Evolutionary conservation across 2,329 filamentous ascomycete genomes (phyloP).

Genomic region (Tolypocladium tropicale): DNA sequence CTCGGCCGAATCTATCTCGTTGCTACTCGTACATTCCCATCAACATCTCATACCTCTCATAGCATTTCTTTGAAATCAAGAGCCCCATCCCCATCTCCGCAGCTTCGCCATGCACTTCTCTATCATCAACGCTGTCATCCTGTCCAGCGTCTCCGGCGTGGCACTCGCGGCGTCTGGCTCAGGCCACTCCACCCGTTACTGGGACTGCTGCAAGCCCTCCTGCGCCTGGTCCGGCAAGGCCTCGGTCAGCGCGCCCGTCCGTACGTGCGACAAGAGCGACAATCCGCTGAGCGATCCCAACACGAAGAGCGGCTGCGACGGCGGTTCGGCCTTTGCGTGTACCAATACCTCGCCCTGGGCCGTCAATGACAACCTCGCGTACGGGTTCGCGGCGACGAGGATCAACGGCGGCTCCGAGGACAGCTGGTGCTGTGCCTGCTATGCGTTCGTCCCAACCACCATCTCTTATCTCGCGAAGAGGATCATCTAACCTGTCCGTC

Average conservation of each 20-base stretch:
- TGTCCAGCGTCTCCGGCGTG: constrained; percentile 10
- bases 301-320: constrained; percentile 42
- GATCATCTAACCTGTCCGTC: background rate
- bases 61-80: background rate
- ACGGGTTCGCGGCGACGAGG: constrained; percentile 54
- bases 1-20: background rate
- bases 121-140: constrained; percentile 6
- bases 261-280: constrained; percentile 44
- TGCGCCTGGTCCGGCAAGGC: constrained; percentile 52
- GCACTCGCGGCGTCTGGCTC: constrained; percentile 16
- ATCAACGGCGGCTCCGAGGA: constrained; percentile 44
- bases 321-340: constrained; percentile 50
- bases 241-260: constrained; percentile 36
- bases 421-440: constrained; percentile 58
- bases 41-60: background rate
- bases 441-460: constrained; percentile 28
- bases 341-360: constrained; percentile 53
- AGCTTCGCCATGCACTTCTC: background rate
- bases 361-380: constrained; percentile 45
- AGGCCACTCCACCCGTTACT: constrained; percentile 29
- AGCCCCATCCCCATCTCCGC: background rate
- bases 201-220: constrained; percentile 64
- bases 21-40: background rate
- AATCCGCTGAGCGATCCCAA: constrained; percentile 39
- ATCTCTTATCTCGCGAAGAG: background rate